These are phyloP conservation scores for Coemansia sp. DNA, from an alignment of 192 early-diverging fungal species.

Conservation along the genomic window DNA sequence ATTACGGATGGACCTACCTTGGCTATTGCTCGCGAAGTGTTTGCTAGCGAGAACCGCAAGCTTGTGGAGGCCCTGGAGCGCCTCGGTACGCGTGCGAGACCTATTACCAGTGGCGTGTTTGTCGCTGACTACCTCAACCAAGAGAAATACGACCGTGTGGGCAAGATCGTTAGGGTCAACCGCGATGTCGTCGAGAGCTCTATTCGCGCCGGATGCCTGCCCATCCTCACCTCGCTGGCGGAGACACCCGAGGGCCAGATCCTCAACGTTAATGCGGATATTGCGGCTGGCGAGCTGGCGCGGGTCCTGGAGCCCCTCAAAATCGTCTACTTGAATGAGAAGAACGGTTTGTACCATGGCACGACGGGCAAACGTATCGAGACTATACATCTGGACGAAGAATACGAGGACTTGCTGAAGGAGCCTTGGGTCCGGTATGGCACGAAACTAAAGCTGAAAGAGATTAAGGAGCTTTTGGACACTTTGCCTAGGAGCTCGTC, in stretches of 20 bases:
- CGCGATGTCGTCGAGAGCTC: slow-evolving; percentile 92
- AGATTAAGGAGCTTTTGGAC: slow-evolving; percentile 97
- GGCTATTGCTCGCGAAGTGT: slow-evolving; percentile 93
- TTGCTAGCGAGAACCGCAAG: slow-evolving; percentile 94
- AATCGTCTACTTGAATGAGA: slow-evolving; percentile 98
- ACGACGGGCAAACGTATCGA: slow-evolving; percentile 96
- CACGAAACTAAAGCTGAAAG: slow-evolving; percentile 95
- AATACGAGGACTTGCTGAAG: slow-evolving; percentile 93
- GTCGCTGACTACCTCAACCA: slow-evolving; percentile 95
- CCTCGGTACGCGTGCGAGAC: slow-evolving; percentile 93
- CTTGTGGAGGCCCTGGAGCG: slow-evolving; percentile 96
- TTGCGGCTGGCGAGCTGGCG: slow-evolving; percentile 96
- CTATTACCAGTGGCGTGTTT: slow-evolving; percentile 95
- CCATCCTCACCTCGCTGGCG: slow-evolving; percentile 94
- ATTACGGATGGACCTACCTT: slow-evolving; percentile 94
- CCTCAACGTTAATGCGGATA: slow-evolving; percentile 98
- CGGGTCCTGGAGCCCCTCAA: slow-evolving; percentile 96
- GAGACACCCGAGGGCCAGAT: slow-evolving; percentile 96
- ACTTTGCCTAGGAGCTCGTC: slow-evolving; percentile 96
- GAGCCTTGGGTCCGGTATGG: slow-evolving; percentile 98
- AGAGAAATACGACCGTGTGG: slow-evolving; percentile 94
- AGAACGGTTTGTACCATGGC: slow-evolving; percentile 94
- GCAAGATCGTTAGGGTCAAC: slow-evolving; percentile 87
- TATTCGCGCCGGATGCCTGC: slow-evolving; percentile 92
- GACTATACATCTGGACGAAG: slow-evolving; percentile 98